These are phyloP conservation scores for Sophora flavescens DNA, from an alignment of 306 rosid genomes.

Conservation along the genomic window DNA sequence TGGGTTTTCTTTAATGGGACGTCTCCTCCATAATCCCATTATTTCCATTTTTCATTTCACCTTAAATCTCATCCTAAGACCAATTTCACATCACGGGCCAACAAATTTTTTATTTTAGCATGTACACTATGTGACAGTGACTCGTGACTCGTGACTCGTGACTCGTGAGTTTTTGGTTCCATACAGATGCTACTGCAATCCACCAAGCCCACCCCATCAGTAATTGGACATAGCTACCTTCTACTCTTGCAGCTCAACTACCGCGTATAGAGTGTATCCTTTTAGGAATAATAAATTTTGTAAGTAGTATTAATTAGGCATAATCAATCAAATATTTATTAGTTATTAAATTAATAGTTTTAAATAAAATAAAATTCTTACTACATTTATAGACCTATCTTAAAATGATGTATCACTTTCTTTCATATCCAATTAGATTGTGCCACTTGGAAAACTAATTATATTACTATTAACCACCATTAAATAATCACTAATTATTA, in stretches of 20 bases:
- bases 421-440: too few relatives aligned
- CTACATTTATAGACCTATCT: too few relatives aligned
- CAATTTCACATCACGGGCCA: constrained; percentile 25
- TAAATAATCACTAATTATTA: too few relatives aligned
- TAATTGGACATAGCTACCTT: constrained; percentile 36
- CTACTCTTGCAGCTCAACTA: neutral
- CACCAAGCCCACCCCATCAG: constrained; percentile 12
- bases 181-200: neutral
- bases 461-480: too few relatives aligned
- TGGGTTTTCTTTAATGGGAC: too few relatives aligned
- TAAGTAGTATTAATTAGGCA: too few relatives aligned
- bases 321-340: too few relatives aligned
- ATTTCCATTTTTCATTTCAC: neutral
- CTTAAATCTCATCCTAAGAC: neutral
- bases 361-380: too few relatives aligned
- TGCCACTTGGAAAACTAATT: too few relatives aligned
- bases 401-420: too few relatives aligned
- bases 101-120: constrained; percentile 1
- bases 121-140: neutral
- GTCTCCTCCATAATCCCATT: neutral
- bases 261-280: neutral
- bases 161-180: constrained; percentile 32
- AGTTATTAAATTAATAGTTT: too few relatives aligned
- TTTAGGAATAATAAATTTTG: neutral
- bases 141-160: neutral